phyloP scores from a whole-genome alignment of 495 filamentous ascomycete genomes.

The Tuber magnatum region DNA sequence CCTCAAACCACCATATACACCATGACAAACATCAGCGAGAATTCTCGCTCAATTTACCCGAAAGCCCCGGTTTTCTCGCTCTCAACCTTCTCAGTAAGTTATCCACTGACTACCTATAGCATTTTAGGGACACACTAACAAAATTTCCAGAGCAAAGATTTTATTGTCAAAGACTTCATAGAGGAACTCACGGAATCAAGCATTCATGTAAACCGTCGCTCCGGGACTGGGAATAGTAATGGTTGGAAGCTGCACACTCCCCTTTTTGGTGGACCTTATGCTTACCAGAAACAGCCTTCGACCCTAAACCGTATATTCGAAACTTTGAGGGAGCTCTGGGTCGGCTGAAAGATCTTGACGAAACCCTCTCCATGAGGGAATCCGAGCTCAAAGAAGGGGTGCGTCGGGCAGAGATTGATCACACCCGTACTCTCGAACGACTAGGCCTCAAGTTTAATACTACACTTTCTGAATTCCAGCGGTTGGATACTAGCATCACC shows the following conservation, averaged over 20 bases:
- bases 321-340: constrained; percentile 80
- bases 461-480: constrained; percentile 82
- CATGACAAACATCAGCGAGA: constrained; percentile 33
- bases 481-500: constrained; percentile 63
- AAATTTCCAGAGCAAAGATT: constrained; percentile 58
- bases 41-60: constrained; percentile 52
- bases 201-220: constrained; percentile 65
- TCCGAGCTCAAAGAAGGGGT: constrained; percentile 85
- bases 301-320: constrained; percentile 93
- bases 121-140: constrained; percentile 12
- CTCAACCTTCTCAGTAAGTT: constrained; percentile 56
- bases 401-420: constrained; percentile 82
- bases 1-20: constrained; percentile 23
- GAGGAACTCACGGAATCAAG: constrained; percentile 84
- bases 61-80: constrained; percentile 60
- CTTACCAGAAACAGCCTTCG: constrained; percentile 54
- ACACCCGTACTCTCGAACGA: constrained; percentile 77
- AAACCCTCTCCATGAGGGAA: constrained; percentile 75
- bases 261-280: not conserved
- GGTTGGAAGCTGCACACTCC: not conserved
- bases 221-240: constrained; percentile 42
- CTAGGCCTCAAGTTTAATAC: constrained; percentile 81
- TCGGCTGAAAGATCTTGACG: constrained; percentile 70
- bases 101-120: not conserved
- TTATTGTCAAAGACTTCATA: constrained; percentile 96